Percentiles rank a stretch among this genome's conserved stretches.
Evolutionary conservation across 139 green algal species (phyloP).

Genomic region (Closterium sp.): DNA sequence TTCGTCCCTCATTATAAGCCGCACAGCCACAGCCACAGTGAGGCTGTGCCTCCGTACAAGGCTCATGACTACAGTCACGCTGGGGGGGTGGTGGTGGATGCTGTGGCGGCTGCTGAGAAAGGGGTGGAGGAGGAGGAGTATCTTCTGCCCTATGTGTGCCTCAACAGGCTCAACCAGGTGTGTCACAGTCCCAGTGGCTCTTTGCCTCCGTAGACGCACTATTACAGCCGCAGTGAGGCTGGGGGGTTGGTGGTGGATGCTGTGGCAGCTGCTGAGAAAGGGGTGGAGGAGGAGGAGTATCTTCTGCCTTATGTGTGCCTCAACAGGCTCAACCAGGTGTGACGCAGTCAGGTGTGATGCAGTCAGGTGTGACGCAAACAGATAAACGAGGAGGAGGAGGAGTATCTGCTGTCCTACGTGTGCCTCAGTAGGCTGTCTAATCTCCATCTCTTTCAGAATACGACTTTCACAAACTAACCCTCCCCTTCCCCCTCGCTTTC

Average conservation of each 20-base stretch:
- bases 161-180: constrained; percentile 43
- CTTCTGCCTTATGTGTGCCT: constrained; percentile 29
- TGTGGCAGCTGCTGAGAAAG: background rate
- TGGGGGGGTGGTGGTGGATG: background rate
- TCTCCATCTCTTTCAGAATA: too few species aligned
- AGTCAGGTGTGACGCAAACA: too few species aligned
- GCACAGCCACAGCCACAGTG: background rate
- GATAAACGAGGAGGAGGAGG: too few species aligned
- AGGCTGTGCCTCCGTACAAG: background rate
- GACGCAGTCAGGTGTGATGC: background rate
- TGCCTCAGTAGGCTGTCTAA: constrained; percentile 42
- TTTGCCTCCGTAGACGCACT: too few species aligned
- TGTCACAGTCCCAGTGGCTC: too few species aligned
- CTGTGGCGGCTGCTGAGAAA: too few species aligned
- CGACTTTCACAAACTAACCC: too few species aligned
- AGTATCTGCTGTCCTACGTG: constrained; percentile 14
- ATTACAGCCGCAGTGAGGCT: too few species aligned
- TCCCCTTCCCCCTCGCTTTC: background rate
- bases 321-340: constrained; percentile 39
- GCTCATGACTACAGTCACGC: background rate
- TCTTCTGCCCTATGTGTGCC: constrained; percentile 23
- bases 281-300: background rate
- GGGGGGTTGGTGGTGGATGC: background rate
- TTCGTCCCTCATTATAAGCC: constrained; percentile 49
- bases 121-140: too few species aligned